Conservation (phyloP, 1,139 yeast species). For the Zygosaccharomyces sapae region DNA sequence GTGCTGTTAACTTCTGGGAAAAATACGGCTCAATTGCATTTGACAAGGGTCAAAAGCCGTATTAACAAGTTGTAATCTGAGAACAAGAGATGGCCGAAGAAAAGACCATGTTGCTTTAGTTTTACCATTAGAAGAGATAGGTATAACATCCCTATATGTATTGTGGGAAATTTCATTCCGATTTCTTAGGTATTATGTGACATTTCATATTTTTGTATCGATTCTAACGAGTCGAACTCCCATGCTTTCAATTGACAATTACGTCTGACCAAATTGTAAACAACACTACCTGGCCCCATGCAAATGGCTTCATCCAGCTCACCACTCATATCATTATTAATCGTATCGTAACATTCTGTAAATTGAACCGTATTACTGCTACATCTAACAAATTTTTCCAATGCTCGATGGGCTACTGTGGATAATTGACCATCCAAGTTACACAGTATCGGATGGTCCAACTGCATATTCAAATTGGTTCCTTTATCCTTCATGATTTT, state of each 20-base stretch:
- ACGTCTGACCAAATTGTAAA: conserved; percentile 29
- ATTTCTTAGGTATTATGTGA: conserved; percentile 35
- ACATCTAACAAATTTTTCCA: conserved; percentile 34
- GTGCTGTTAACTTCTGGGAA: conserved; percentile 98
- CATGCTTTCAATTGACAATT: conserved; percentile 24
- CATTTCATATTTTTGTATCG: conserved; percentile 17
- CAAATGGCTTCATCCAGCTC: conserved; percentile 24
- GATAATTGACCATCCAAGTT: conserved; percentile 33
- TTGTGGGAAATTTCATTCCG: conserved; percentile 94
- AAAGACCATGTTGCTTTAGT: conserved; percentile 87
- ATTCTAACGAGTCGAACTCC: conserved; percentile 29
- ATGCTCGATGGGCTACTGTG: conserved; percentile 29
- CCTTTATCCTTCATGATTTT: conserved; percentile 29
- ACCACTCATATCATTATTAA: conserved; percentile 18
- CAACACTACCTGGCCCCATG: conserved; percentile 34
- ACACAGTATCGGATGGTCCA: conserved; percentile 32
- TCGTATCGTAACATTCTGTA: conserved; percentile 32
- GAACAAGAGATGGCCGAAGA: conserved; percentile 77
- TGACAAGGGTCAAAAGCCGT: conserved; percentile 94
- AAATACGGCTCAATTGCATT: conserved; percentile 95
- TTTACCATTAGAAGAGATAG: conserved; percentile 91
- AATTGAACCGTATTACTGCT: conserved; percentile 35
- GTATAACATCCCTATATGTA: conserved; percentile 93
- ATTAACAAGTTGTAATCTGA: conserved; percentile 80
- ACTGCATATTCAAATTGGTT: conserved; percentile 23